Conservation (phyloP, 78 protist genomes). For the Planoprotostelium fungivorum region DNA sequence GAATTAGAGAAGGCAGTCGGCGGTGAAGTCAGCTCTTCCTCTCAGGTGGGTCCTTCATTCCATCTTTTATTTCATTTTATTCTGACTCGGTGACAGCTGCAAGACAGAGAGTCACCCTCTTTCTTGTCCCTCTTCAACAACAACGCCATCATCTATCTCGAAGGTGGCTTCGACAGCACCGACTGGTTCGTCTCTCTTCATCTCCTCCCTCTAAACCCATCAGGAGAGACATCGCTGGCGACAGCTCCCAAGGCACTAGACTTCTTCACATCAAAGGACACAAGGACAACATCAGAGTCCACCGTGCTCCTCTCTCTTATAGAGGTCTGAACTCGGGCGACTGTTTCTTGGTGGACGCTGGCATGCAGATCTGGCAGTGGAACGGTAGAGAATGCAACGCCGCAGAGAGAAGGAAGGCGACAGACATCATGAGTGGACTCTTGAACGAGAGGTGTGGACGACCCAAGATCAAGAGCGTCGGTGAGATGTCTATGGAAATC, state of each 20-base stretch:
- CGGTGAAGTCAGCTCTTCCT: slow-evolving; percentile 27
- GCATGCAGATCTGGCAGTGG: slow-evolving; percentile 41
- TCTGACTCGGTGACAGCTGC: too few species aligned
- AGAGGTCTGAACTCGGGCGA: slow-evolving; percentile 51
- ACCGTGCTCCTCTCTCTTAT: slow-evolving; percentile 18
- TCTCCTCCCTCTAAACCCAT: too few species aligned
- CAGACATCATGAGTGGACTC: slow-evolving; percentile 7
- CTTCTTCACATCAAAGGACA: slow-evolving; percentile 22
- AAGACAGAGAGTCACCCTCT: slow-evolving; percentile 14
- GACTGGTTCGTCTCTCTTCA: slow-evolving; percentile 25
- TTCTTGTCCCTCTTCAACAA: slow-evolving; percentile 28
- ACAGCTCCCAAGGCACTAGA: slow-evolving; percentile 16
- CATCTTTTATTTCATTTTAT: too few species aligned
- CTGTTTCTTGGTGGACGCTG: slow-evolving; percentile 50
- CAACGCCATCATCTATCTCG: slow-evolving; percentile 10
- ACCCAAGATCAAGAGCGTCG: slow-evolving; percentile 8
- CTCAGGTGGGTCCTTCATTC: too few species aligned
- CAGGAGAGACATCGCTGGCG: slow-evolving; percentile 2
- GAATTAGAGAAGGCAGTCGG: slow-evolving; percentile 71
- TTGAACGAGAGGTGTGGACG: slow-evolving; percentile 32
- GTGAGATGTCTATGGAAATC: too few species aligned
- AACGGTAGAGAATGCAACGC: slow-evolving; percentile 35
- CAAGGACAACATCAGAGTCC: slow-evolving; percentile 29
- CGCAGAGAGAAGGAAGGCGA: slow-evolving; percentile 25
- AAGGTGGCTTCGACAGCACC: slow-evolving; percentile 55